Base-by-base conservation (phyloP, 805 yeast species). In the Teunomyces panamensis region DNA sequence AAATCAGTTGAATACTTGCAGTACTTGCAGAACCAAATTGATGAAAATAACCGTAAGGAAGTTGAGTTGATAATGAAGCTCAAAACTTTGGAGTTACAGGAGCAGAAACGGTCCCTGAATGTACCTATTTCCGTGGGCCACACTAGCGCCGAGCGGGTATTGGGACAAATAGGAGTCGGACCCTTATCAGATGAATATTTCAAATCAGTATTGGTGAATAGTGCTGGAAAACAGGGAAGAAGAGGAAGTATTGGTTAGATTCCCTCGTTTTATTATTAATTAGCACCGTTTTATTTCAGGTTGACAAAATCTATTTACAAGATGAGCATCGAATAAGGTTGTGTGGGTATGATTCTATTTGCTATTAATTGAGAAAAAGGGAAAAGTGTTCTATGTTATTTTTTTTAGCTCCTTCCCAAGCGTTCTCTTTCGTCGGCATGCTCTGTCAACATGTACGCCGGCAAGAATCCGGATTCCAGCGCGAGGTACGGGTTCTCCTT, bases 101-200 rank as follows among this genome's bases (percentile, higher is more conserved):
- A 10, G 62, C 74, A 24, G 61, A 71, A 51, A 54, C 60, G 51
- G 51, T 62, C 56, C 54, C 71, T 48, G 68, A 79, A 60, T 64
- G 81, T 56, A 63, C 78, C 59, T 70, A 55, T 63, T 3, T 55
- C 62, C 8, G 62, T 68, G n/a, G 74, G 70, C 1, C 59, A 84
- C 55, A 88, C 96, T 1, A 83, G 89, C 60, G 96, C 96, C 0
- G 96, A 88, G 59, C 66, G 76, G 24, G 89, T 87, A 2, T 68
- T 89, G 48, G 83, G 89, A 0, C 79, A 80, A 56, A 85, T 87
- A 42, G 96, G 96, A 1, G 94, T 87, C 6, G 95, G 95, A 2
- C 91, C 92, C 1, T 64, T 86, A 44, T 83, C 87, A 1, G 81
- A 73, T 17, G 55, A 54, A 6, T 62, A 63, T 44, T 62, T 60